Evolutionary conservation across 371 early-diverging fungal genomes (phyloP).

Genomic region (Batrachochytrium dendrobatidis): DNA sequence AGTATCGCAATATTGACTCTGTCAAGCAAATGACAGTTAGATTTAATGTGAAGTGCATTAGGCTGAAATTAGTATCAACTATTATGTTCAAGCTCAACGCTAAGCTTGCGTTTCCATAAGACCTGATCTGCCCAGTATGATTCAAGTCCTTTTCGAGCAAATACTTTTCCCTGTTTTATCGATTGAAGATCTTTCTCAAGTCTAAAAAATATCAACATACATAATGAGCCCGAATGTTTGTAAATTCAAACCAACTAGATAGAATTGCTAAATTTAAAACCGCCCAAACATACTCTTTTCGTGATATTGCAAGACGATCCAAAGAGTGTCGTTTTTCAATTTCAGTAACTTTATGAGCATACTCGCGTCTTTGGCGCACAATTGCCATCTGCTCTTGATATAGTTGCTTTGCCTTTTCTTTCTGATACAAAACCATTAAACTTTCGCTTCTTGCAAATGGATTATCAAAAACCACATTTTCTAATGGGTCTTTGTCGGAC

Average conservation of each 20-base stretch:
- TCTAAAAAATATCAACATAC: conserved; percentile 11
- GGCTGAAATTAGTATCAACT: too few relatives aligned
- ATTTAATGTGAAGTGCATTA: too few relatives aligned
- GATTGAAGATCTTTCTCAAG: conserved; percentile 31
- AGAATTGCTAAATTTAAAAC: too few relatives aligned
- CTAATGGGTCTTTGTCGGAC: background rate
- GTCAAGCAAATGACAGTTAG: too few relatives aligned
- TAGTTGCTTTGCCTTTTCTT: conserved; percentile 37
- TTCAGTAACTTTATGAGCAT: conserved; percentile 26
- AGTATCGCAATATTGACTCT: too few relatives aligned
- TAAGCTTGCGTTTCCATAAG: background rate
- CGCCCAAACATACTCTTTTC: conserved; percentile 26
- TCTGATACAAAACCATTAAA: conserved; percentile 33
- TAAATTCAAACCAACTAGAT: background rate
- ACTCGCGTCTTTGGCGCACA: conserved; percentile 27
- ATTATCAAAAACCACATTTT: conserved; percentile 10
- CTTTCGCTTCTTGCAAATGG: conserved; percentile 34
- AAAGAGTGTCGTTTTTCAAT: conserved; percentile 24
- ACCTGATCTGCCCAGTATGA: conserved; percentile 22
- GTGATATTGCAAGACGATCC: conserved; percentile 21
- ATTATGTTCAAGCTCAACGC: background rate
- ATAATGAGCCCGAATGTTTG: background rate
- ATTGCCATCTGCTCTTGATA: conserved; percentile 39
- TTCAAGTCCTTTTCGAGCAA: conserved; percentile 25
- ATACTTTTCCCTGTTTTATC: conserved; percentile 23